Conservation (phyloP, 208 protist genomes). For the Trypanosomatidae sp. region DNA sequence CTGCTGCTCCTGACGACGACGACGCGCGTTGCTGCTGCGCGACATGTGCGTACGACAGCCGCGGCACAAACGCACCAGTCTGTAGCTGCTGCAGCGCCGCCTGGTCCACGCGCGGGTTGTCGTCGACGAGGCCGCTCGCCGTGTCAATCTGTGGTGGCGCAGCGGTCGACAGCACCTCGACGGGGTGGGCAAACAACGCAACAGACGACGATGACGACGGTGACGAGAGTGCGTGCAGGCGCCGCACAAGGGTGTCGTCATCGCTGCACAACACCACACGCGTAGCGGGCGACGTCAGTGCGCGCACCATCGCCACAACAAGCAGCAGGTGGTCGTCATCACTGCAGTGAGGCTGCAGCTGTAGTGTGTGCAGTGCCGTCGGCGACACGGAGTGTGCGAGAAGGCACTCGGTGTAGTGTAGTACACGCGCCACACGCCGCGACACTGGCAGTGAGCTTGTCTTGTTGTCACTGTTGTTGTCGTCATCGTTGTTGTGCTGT, state of each 20-base stretch:
- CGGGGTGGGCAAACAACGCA: constrained; percentile 17
- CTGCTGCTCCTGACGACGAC: too few relatives aligned
- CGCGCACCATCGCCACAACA: constrained; percentile 50
- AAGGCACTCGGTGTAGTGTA: constrained; percentile 77
- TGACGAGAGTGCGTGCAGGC: not conserved
- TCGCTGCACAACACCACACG: constrained; percentile 56
- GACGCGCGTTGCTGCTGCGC: too few relatives aligned
- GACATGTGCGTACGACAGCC: too few relatives aligned
- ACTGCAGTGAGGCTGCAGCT: constrained; percentile 11
- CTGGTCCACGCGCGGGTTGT: constrained; percentile 45
- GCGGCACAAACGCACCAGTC: too few relatives aligned
- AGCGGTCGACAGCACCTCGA: constrained; percentile 34
- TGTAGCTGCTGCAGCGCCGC: too few relatives aligned
- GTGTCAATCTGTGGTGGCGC: constrained; percentile 23
- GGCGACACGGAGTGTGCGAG: constrained; percentile 15
- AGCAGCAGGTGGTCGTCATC: constrained; percentile 70
- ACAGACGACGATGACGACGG: too few relatives aligned
- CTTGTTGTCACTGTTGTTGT: not conserved
- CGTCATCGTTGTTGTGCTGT: not conserved
- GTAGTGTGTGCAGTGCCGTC: not conserved
- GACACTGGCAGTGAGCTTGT: not conserved
- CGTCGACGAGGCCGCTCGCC: constrained; percentile 35
- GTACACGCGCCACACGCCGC: constrained; percentile 10
- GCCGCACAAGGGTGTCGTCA: constrained; percentile 13
- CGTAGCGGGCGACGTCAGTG: constrained; percentile 9